Base-by-base conservation (phyloP, 2,329 filamentous ascomycete genomes). In the Iodosphaeria phyllophila region DNA sequence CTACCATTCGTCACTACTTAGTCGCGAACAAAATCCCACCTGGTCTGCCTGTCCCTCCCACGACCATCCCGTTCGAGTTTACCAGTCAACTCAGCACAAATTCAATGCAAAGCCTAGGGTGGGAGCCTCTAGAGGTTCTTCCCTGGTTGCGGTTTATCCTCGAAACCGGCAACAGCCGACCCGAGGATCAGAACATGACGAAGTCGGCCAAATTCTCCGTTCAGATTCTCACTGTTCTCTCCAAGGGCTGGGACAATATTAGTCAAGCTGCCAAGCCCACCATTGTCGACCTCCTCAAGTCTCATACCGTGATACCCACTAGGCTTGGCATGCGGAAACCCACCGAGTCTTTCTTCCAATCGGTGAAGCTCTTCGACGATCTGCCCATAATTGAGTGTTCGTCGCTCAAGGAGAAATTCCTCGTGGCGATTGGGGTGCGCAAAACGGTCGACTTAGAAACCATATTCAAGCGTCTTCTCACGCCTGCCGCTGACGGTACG, bases 381-480 rank as follows among this genome's bases (percentile, higher is more conserved):
- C 57, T 98, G 10, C 84, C 89, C 0, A 73, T 75, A 8, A 71
- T 95, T 2, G 67, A 74, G 34, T 70, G 84, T 21, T 70, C 74
- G 20, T 68, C 72, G 16, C 66, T 93, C 8, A 95, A 93, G 44
- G 86, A 95, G 22, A 93, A 91, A 44, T 79, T 98, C 32, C 51
- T 98, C 21, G 54, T 64, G 3, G 67, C 78, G 2, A 57, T 98
- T 16, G 86, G 89, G 3, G 84, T 98, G 14, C 72, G 89, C 30
- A 95, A 95, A 53, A 98, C 89, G 0, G 74, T 98, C 12, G 89
- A 98, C 37, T 56, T 98, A 2, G 82, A 82, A 16, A 86, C 91
- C 16, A 91, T 98, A 16, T 95, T 98, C 40, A 76, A 78, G 13
- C 67, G 86, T 22, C 61, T 98, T 21, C 63, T 93, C 35, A 72